phyloP scores from a whole-genome alignment of 345 rosid genomes.

The Rubroshorea leprosula region DNA sequence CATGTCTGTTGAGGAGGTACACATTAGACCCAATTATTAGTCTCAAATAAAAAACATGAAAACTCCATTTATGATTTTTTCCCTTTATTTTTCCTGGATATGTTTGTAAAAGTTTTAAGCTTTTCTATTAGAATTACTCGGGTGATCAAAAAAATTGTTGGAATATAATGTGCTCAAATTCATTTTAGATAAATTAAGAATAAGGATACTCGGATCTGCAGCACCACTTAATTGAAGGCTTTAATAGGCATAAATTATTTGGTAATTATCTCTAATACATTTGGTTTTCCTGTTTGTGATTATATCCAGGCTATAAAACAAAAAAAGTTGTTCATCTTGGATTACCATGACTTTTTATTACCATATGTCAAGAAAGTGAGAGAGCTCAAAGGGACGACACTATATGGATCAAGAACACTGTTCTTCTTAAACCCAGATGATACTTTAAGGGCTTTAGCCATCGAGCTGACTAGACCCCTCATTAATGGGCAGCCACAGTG shows the following conservation, averaged over 20 bases:
- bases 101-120: no score
- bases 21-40: no score
- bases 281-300: neutral
- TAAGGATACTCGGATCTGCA: no score
- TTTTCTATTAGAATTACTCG: no score
- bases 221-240: no score
- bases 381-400: slow-evolving; percentile 30
- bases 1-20: slow-evolving; percentile 45
- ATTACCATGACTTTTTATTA: slow-evolving; percentile 48
- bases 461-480: slow-evolving; percentile 50
- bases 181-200: no score
- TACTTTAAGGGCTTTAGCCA: slow-evolving; percentile 42
- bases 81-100: no score
- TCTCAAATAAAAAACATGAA: neutral
- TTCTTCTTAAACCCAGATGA: slow-evolving; percentile 37
- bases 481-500: slow-evolving; percentile 48
- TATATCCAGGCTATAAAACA: slow-evolving; percentile 33
- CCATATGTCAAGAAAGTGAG: slow-evolving; percentile 54
- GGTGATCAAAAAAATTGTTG: neutral
- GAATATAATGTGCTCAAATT: no score
- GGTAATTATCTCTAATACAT: no score
- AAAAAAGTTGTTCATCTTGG: slow-evolving; percentile 45
- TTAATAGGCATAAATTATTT: no score
- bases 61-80: no score
- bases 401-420: slow-evolving; percentile 52